Base-by-base conservation (phyloP, 1,284 basidiomycete genomes). In the Apiotrichum porosum region DNA sequence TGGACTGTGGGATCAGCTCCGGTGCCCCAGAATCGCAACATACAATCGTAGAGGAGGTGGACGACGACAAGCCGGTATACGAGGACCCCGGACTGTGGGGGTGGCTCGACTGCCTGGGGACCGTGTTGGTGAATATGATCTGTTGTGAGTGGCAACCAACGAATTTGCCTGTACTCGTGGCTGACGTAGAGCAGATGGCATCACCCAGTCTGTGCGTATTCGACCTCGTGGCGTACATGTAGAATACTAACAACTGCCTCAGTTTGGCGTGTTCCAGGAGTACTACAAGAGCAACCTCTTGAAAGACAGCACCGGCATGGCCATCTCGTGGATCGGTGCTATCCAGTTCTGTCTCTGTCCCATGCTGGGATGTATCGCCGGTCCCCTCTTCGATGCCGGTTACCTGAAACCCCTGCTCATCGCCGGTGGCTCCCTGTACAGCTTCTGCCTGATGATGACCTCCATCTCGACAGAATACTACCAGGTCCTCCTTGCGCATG, bases 261-360 rank as follows among this genome's bases (percentile, higher is more conserved):
- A 32, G 47, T 68, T 55, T 37, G 66, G 64, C 18, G 60, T 63
- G 4, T 68, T 66, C 49, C 62, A 68, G 48, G 42, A 54, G 22
- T 63, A 66, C 53, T 60, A 67, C 55, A 26, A 47, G 12, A 34
- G 40, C 1, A 38, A 58, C 30, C 41, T 51, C 9, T 55, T 65
- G 19, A 37, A 44, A 3, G 17, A 28, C 22, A 28, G 41, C 21
- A 34, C 56, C 0, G 38, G 62, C 2, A 61, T 65, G 37, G 48
- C 56, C 10, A 64, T 68, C 36, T 79, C 83, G 15, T 86, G 84
- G 85, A 85, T 86, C 49, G 84, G 84, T 3, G 84, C 84, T 0
- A 72, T 84, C 47, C 83, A 86, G 66, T 78, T 54, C 76, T 79
- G 72, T 49, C 77, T 60, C 69, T 79, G 55, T 66, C 76, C 61